Evolutionary conservation across 2,329 filamentous ascomycete genomes (phyloP).

Genomic region (Alternaria angustiovoidea): DNA sequence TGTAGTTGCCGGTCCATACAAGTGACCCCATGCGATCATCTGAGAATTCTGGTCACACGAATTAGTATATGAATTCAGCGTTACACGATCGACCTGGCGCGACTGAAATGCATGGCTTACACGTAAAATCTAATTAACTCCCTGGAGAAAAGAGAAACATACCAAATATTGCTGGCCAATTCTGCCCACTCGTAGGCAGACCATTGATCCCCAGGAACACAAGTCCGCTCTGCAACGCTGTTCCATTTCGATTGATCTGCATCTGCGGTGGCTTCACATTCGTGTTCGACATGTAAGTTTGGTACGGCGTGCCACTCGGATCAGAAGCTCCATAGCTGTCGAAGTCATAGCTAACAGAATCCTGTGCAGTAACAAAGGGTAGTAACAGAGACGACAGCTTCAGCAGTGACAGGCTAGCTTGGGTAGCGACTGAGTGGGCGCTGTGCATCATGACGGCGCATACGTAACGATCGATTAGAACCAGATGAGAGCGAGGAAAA

Average conservation of each 20-base stretch:
- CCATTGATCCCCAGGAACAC: constrained; percentile 29
- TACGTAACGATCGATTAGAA: not conserved
- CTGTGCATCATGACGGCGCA: not conserved
- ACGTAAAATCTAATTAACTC: not conserved
- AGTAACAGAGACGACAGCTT: constrained; percentile 4
- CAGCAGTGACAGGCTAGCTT: not conserved
- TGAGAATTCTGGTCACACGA: constrained; percentile 19
- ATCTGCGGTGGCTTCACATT: constrained; percentile 25
- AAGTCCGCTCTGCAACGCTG: constrained; percentile 20
- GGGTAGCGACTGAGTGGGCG: not conserved
- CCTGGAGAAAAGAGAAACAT: not conserved
- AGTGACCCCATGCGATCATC: constrained; percentile 27
- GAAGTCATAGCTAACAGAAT: constrained; percentile 23
- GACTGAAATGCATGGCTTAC: not conserved
- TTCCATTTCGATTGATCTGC: constrained; percentile 23
- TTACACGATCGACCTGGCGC: not conserved
- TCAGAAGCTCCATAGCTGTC: constrained; percentile 22
- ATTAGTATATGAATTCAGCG: not conserved
- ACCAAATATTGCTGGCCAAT: constrained; percentile 30
- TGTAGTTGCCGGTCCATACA: constrained; percentile 30
- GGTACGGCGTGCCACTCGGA: constrained; percentile 21
- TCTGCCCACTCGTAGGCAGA: constrained; percentile 27
- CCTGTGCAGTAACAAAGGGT: constrained; percentile 17
- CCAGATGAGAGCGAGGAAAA: not conserved
- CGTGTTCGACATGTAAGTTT: constrained; percentile 27